Evolutionary conservation across 1,139 yeast species (phyloP).

Genomic region (Suhomyces ambrosiae): DNA sequence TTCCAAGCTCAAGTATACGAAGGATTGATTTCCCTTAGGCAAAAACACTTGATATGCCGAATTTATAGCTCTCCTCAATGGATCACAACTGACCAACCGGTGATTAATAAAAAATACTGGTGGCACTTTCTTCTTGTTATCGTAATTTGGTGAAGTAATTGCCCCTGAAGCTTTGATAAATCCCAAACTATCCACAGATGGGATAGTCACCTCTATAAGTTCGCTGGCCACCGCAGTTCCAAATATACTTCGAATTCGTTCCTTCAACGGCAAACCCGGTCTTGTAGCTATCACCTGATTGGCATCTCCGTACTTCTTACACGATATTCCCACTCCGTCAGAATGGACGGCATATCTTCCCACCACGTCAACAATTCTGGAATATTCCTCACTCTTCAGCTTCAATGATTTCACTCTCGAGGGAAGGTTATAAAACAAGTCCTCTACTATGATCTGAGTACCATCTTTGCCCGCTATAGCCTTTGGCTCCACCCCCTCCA

Average conservation of each 20-base stretch:
- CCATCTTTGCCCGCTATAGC: conserved; percentile 90
- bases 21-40: conserved; percentile 81
- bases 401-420: conserved; percentile 69
- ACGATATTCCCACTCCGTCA: conserved; percentile 67
- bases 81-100: conserved; percentile 81
- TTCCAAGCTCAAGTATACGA: conserved; percentile 68
- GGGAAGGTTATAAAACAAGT: conserved; percentile 86
- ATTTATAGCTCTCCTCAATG: conserved; percentile 67
- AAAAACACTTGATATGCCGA: conserved; percentile 66
- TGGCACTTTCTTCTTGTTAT: conserved; percentile 63
- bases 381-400: conserved; percentile 72
- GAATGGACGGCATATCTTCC: conserved; percentile 84
- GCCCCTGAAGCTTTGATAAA: conserved; percentile 56
- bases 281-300: conserved; percentile 59
- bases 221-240: conserved; percentile 74
- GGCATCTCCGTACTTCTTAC: conserved; percentile 75
- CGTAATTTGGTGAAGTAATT: conserved; percentile 71
- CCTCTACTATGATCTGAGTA: conserved; percentile 83
- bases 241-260: conserved; percentile 71
- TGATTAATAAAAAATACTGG: conserved; percentile 85
- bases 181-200: too few relatives aligned
- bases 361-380: conserved; percentile 76
- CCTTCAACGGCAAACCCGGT: conserved; percentile 49
- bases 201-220: conserved; percentile 56
- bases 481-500: conserved; percentile 47